Conservation (phyloP, 306 rosid genomes). For the Quercus agrifolia region DNA sequence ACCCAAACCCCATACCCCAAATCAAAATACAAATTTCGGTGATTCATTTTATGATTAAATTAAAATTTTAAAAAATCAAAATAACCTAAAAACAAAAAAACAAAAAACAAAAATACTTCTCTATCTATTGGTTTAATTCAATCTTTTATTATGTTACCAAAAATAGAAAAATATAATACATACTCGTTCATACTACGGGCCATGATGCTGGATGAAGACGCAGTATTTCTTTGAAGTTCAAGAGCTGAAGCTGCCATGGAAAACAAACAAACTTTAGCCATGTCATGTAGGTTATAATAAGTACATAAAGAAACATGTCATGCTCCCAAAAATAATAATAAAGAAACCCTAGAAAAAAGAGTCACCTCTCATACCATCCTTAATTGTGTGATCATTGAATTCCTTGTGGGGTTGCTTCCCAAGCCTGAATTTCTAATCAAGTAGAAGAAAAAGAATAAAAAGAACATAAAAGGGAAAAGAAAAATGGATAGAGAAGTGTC, state of each 20-base stretch:
- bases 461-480: background rate
- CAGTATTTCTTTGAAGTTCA: slow-evolving; percentile 78
- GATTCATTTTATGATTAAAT: background rate
- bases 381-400: slow-evolving; percentile 89
- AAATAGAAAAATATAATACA: slow-evolving; percentile 9
- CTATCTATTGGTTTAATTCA: background rate
- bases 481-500: slow-evolving; percentile 1
- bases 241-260: slow-evolving; percentile 60
- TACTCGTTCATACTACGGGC: slow-evolving; percentile 98
- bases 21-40: slow-evolving; percentile 9
- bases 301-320: too few species aligned
- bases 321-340: background rate
- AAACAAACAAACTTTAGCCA: background rate
- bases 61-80: background rate
- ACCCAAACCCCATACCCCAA: slow-evolving; percentile 34
- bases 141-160: slow-evolving; percentile 4
- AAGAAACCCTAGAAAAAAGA: slow-evolving; percentile 63
- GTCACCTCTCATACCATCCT: slow-evolving; percentile 82
- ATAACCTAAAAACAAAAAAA: background rate
- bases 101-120: background rate
- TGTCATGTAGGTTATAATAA: background rate
- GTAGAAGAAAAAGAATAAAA: slow-evolving; percentile 28
- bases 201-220: slow-evolving; percentile 80
- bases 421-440: slow-evolving; percentile 80
- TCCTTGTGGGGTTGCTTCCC: slow-evolving; percentile 99